Evolutionary conservation across 148 eudicot species (phyloP), one percentile per base, ranked within the genome.

Genomic region (Amaranthus cruentus): DNA sequence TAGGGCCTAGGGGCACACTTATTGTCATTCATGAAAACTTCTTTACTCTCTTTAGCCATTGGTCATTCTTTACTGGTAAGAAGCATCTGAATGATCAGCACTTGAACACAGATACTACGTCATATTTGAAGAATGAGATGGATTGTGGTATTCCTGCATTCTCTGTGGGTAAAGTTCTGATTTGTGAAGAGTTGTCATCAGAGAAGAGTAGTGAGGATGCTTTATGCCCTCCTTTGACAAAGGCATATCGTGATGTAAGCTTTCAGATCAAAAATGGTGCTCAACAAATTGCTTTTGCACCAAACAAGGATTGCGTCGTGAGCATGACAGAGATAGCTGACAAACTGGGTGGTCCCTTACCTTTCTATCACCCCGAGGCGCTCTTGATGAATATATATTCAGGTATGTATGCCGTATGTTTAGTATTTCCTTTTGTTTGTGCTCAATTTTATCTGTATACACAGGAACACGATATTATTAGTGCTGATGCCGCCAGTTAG

Each of bases 331-430:
- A 80, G 72, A 73, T 87, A 56, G 85, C 91, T 49, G 91, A 89
- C 70, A 83, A 53, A 55, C 75, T 90, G 9, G 76, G 86, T 67
- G 94, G 91, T 60, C 80, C 89, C 55, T 79, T 90, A 52, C 87
- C 94, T 76, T 62, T 83, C 48, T 86, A 90, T 80, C 96, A 88
- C 74, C 97, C 96, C 0, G 90, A 88, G 84, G 88, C 90, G 47
- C 91, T 96, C 63, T 81, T 88, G 75, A 82, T 76, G 77, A 88
- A 88, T 79, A 84, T 96, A 58, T 79, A 68, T 75, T 78, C 99
- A 90, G 99, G 99, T 96, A 81, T 63, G 74, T 7, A 49, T 63
- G 9, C 7, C 67, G 99, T 96, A 81, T 63, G 74, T 7, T 53
- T 63, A 11, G 9, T 67, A 50, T 28, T 28, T 10, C 57, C 57